Evolutionary conservation across 2,329 filamentous ascomycete species (phyloP).

Genomic region (Colletotrichum aenigma): DNA sequence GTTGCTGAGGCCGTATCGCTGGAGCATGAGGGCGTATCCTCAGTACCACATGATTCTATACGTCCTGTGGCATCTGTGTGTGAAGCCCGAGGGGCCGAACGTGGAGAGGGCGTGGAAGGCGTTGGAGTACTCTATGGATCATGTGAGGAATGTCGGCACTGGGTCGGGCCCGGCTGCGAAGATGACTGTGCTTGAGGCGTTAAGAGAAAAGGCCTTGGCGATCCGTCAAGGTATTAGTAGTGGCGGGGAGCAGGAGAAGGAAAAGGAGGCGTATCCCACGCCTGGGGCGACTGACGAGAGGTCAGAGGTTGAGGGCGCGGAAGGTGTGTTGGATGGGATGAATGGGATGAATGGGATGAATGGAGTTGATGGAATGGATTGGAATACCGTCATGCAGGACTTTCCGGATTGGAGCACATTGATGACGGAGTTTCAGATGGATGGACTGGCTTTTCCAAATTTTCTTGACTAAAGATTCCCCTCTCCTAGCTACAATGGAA

Average conservation of each 20-base stretch:
- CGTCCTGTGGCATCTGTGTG: conserved; percentile 46
- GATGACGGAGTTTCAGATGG: conserved; percentile 31
- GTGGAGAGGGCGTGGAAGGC: conserved; percentile 36
- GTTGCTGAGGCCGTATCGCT: conserved; percentile 39
- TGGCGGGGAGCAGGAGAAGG: background rate
- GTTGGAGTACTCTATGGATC: conserved; percentile 13
- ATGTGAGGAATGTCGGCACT: conserved; percentile 11
- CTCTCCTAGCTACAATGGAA: background rate
- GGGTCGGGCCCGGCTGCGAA: conserved; percentile 26
- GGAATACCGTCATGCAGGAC: conserved; percentile 3
- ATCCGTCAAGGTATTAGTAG: conserved; percentile 19
- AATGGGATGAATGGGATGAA: background rate
- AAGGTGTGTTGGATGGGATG: background rate
- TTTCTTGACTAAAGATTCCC: background rate
- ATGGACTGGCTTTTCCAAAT: conserved; percentile 26
- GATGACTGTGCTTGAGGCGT: conserved; percentile 32
- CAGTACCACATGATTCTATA: conserved; percentile 49
- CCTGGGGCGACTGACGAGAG: background rate
- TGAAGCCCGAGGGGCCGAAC: conserved; percentile 34
- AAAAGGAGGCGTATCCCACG: background rate
- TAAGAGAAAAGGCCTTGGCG: conserved; percentile 32
- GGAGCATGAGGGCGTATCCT: conserved; percentile 41
- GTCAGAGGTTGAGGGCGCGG: background rate
- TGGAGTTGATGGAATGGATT: background rate
- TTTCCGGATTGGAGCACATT: conserved; percentile 32